These are phyloP conservation scores for Suhomyces bolitotheri DNA, from an alignment of 1,139 yeast genomes.

Conservation along the genomic window DNA sequence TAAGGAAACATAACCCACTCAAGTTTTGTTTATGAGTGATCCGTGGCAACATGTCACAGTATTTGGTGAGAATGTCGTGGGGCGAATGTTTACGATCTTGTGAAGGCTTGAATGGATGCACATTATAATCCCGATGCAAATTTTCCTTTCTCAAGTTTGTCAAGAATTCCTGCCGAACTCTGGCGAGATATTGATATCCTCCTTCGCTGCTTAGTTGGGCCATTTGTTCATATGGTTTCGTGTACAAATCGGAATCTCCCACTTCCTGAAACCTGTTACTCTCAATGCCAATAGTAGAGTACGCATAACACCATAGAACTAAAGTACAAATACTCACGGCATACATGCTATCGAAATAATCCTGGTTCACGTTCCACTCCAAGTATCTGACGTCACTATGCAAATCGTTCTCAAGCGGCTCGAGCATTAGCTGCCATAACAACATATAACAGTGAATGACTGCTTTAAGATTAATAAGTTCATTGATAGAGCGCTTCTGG, in stretches of 20 bases:
- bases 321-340: constrained; percentile 48
- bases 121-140: constrained; percentile 27
- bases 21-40: constrained; percentile 49
- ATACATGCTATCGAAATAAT: constrained; percentile 40
- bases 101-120: constrained; percentile 34
- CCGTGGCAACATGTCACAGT: constrained; percentile 42
- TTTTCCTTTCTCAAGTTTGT: constrained; percentile 18
- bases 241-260: constrained; percentile 8
- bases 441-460: constrained; percentile 66
- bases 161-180: constrained; percentile 36
- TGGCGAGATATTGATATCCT: constrained; percentile 32
- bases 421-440: constrained; percentile 61
- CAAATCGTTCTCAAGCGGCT: constrained; percentile 34
- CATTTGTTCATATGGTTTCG: constrained; percentile 24
- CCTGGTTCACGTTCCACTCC: constrained; percentile 34
- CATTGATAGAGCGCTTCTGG: constrained; percentile 24
- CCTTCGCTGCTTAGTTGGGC: constrained; percentile 29
- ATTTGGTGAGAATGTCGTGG: constrained; percentile 39
- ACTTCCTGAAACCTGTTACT: constrained; percentile 30
- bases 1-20: constrained; percentile 46
- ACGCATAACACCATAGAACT: constrained; percentile 51
- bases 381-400: constrained; percentile 18
- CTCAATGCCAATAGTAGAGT: constrained; percentile 42
- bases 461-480: constrained; percentile 38
- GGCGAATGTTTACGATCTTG: constrained; percentile 20